Evolutionary conservation across 228 moss, liverwort and hornwort genomes (phyloP).

Genomic region (Sphagnum magellanicum): DNA sequence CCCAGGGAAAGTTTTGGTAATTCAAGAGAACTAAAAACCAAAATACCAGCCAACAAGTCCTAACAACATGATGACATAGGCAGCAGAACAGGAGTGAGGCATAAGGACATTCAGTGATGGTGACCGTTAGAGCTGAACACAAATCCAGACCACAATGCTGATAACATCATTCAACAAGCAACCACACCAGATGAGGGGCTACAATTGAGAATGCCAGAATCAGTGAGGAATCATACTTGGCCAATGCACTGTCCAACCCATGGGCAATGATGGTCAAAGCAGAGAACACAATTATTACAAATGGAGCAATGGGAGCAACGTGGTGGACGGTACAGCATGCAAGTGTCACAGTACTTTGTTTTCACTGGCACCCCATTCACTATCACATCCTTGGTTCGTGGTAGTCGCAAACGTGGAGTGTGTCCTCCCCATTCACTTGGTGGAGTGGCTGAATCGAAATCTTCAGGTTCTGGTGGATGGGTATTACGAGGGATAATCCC

Average conservation of each 20-base stretch:
- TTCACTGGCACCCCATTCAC: conserved; percentile 84
- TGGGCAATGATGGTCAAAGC: conserved; percentile 98
- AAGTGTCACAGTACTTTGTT: conserved; percentile 96
- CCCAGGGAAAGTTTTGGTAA: too few species aligned
- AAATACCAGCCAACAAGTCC: too few species aligned
- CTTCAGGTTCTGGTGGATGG: conserved; percentile 94
- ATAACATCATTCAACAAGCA: too few species aligned
- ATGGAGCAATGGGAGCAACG: conserved; percentile 99
- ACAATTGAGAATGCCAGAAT: too few species aligned
- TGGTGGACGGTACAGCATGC: conserved; percentile 97
- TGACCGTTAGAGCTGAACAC: too few species aligned
- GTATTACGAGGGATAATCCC: conserved; percentile 90
- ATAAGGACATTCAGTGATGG: too few species aligned
- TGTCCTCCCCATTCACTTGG: conserved; percentile 76
- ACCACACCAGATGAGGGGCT: too few species aligned
- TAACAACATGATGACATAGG: too few species aligned
- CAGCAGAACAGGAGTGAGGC: too few species aligned
- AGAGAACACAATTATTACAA: conserved; percentile 90
- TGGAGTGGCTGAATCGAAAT: conserved; percentile 51
- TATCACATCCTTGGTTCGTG: conserved; percentile 86
- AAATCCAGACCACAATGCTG: too few species aligned
- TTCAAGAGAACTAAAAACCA: too few species aligned
- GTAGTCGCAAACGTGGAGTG: conserved; percentile 69
- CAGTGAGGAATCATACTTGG: conserved; percentile 31
- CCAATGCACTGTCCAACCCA: conserved; percentile 99